phyloP scores from a whole-genome alignment of 768 basidiomycete genomes.

The Tylopilus subfusipes region DNA sequence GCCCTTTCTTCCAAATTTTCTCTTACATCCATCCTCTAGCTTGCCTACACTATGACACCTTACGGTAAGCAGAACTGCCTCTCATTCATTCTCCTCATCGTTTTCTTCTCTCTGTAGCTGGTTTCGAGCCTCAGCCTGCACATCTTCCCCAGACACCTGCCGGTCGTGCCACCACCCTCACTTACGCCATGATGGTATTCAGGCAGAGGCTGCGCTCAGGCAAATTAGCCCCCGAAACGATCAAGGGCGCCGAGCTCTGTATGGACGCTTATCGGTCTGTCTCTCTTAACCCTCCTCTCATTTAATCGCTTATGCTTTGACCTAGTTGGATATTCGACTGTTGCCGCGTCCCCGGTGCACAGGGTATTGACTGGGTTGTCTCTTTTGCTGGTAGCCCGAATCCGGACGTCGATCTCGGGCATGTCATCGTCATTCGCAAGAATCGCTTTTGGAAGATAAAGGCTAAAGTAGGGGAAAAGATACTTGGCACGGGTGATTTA shows the following conservation, averaged over 20 bases:
- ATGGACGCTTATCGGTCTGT: slow-evolving; percentile 83
- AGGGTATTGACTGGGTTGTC: slow-evolving; percentile 77
- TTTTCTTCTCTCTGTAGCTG: slow-evolving; percentile 46
- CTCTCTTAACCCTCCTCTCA: neutral
- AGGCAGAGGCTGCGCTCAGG: slow-evolving; percentile 67
- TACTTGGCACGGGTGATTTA: slow-evolving; percentile 64
- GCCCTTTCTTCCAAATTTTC: neutral
- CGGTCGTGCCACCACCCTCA: slow-evolving; percentile 67
- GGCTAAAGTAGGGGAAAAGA: slow-evolving; percentile 47
- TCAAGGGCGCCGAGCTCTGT: slow-evolving; percentile 68
- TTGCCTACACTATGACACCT: slow-evolving; percentile 91
- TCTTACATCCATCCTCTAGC: slow-evolving; percentile 37
- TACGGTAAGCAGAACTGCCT: slow-evolving; percentile 55
- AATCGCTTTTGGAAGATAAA: slow-evolving; percentile 83
- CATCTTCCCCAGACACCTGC: slow-evolving; percentile 58
- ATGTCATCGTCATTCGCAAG: slow-evolving; percentile 82
- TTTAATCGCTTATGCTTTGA: neutral
- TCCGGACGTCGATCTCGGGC: slow-evolving; percentile 52
- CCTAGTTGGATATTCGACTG: slow-evolving; percentile 90
- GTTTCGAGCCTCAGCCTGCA: slow-evolving; percentile 64
- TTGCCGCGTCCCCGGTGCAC: slow-evolving; percentile 70
- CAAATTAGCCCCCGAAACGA: slow-evolving; percentile 55
- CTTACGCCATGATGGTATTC: slow-evolving; percentile 71
- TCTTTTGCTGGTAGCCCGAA: slow-evolving; percentile 52
- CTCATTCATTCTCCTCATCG: slow-evolving; percentile 4